Evolutionary conservation across 208 protist genomes (phyloP).

Genomic region (Tritrichomonas musculus): DNA sequence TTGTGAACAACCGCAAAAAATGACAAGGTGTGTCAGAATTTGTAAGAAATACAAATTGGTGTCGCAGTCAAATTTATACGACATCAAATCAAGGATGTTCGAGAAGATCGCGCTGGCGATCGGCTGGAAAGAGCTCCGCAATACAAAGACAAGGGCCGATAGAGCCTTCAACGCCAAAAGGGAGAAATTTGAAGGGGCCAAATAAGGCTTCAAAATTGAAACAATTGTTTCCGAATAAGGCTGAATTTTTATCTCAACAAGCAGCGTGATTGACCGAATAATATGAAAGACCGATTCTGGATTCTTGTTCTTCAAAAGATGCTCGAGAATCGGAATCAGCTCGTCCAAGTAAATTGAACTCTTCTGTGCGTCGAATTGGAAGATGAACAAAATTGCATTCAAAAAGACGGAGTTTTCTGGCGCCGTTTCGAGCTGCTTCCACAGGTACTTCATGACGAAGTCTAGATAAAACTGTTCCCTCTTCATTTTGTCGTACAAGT

Average conservation of each 20-base stretch:
- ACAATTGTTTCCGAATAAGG: background rate
- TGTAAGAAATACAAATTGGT: background rate
- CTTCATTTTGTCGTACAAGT: background rate
- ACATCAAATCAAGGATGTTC: background rate
- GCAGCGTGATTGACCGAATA: background rate
- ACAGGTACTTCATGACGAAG: background rate
- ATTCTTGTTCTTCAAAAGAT: background rate
- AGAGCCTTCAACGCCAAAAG: background rate
- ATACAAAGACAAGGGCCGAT: background rate
- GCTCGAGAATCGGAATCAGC: background rate
- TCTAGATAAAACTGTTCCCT: background rate
- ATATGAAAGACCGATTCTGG: background rate
- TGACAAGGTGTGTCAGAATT: background rate
- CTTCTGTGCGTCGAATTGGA: background rate
- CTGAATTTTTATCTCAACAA: background rate
- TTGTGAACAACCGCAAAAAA: background rate
- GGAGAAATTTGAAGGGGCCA: background rate
- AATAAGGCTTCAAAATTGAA: background rate
- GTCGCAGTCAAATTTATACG: background rate
- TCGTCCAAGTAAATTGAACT: background rate
- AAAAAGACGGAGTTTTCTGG: background rate
- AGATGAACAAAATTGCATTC: background rate
- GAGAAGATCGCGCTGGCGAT: background rate
- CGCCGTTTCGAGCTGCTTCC: background rate
- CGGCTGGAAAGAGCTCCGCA: background rate